Base-by-base conservation (phyloP, 345 rosid species). In the Carallia brachiata region DNA sequence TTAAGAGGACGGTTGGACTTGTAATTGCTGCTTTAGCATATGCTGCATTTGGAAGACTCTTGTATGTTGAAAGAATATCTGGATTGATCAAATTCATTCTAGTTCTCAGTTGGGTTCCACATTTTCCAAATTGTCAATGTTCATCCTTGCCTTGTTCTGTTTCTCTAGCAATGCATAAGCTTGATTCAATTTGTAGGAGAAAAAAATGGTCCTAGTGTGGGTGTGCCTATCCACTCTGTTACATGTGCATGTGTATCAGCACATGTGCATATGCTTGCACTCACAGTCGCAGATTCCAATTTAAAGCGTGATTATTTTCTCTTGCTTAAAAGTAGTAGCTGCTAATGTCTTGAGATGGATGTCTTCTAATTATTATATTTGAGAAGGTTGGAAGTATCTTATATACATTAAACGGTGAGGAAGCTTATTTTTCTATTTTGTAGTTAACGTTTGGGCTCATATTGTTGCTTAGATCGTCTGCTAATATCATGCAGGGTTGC, bases 1-100 rank as follows among this genome's bases (percentile, higher is more conserved):
- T 7, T 40, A 61, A 32, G 15, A 9, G 16, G 64, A 8, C 30
- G 32, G 23, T 13, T 47, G 47, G 47, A 40, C 7, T 27, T 10
- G 40, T 5, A 39, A 39, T 40, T 67, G 36, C 40, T 18, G n/a
- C 15, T 18, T 52, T 37, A 44, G 9, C 34, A 40, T 27, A 2
- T 18, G 37, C 12, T 19, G 16, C 39, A 61, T 34, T 52, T 23
- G 47, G 52, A 28, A 61, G 61, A 50, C 19, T 6, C 17, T 30
- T 19, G n/a, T 53, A 36, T 40, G 16, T 12, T 56, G 40, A 40
- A 34, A n/a, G 19, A 56, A 56, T n/a, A 34, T 58, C 52, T 23
- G 69, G 36, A 57, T 36, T 61, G 57, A 40, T 17, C 58, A 56
- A 58, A 66, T 52, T 61, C 39, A 52, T 36, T 23, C 34, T 17